Conservation (phyloP, 1,284 basidiomycete genomes). For the Kwoniella shivajii region DNA sequence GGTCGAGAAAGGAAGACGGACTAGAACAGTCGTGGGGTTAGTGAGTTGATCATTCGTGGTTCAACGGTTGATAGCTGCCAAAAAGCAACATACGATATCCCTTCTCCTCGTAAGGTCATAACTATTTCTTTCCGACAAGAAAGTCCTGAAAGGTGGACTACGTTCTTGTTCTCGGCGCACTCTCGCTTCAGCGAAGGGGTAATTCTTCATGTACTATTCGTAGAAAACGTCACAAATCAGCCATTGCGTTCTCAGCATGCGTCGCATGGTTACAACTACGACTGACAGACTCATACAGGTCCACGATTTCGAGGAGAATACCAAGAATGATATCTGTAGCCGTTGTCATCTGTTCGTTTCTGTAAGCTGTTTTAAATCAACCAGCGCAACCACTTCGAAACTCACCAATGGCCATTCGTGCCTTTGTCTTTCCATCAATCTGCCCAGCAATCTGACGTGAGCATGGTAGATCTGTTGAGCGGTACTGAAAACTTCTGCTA, state of each 20-base stretch:
- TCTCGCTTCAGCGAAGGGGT: conserved; percentile 74
- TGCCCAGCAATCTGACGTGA: conserved; percentile 67
- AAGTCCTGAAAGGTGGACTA: conserved; percentile 67
- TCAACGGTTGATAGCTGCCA: neutral
- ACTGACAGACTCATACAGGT: conserved; percentile 40
- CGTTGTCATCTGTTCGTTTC: conserved; percentile 60
- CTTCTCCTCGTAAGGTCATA: conserved; percentile 71
- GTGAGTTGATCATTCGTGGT: neutral
- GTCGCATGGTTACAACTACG: conserved; percentile 54
- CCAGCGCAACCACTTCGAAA: neutral
- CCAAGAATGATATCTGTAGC: conserved; percentile 76
- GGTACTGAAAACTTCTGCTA: conserved; percentile 74
- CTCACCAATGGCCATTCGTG: conserved; percentile 71
- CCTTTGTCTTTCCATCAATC: conserved; percentile 69
- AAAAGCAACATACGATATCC: conserved; percentile 55
- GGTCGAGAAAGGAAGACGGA: conserved; percentile 78
- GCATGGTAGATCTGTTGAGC: conserved; percentile 64
- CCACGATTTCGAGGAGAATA: conserved; percentile 56
- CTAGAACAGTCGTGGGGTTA: conserved; percentile 45
- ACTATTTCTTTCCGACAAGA: conserved; percentile 64
- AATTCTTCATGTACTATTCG: conserved; percentile 59
- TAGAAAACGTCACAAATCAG: neutral
- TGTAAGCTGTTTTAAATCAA: neutral
- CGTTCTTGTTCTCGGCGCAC: conserved; percentile 70
- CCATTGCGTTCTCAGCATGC: neutral